Evolutionary conservation across 768 basidiomycete genomes (phyloP), one percentile per base, ranked within the genome.

Genomic region (Amanita subjunquillea): DNA sequence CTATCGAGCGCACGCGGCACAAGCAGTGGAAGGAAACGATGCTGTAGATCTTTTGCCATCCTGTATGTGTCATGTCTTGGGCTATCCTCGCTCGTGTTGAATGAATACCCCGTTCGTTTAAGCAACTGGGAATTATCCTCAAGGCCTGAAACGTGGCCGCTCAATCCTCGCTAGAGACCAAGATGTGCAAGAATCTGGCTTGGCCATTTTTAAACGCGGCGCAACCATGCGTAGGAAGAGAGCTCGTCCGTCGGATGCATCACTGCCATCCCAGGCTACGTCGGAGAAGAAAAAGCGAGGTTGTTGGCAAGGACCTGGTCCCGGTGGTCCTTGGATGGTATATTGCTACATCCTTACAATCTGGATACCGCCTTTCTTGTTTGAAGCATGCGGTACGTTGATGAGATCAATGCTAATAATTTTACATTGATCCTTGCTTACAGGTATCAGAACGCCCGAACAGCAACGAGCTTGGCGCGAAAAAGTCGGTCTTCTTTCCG

Each of bases 381-480:
- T 96, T 54, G 75, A 70, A 48, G 71, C 81, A 29, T 93, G 88
- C 60, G 92, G 91, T 91, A 62, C 55, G 87, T 78, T 39, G 34
- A 34, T 41, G 43, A 37, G 7, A 25, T 30, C 25, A 22, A 6
- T 4, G 36, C 46, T 8, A 8, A 34, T 2, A 29, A 39, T 4
- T 25, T 36, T 15, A 42, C 15, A 23, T 50, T 54, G 40, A 13
- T 55, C 37, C n/a, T 41, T 44, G 32, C 9, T 4, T 48, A 27
- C 55, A 93, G 91, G 94, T 51, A 86, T 96, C 58, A 78, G 79
- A 51, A 94, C 85, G 27, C 87, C 91, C 0, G 96, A 99, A 57
- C 87, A 87, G 58, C 93, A 96, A 65, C 82, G 92, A 46, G 96
- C 96, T 40, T 99, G 94, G 94, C 78, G 96, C 57, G 96, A 99